Conservation (phyloP, 139 green algal genomes). For the Picochlorum sp. region DNA sequence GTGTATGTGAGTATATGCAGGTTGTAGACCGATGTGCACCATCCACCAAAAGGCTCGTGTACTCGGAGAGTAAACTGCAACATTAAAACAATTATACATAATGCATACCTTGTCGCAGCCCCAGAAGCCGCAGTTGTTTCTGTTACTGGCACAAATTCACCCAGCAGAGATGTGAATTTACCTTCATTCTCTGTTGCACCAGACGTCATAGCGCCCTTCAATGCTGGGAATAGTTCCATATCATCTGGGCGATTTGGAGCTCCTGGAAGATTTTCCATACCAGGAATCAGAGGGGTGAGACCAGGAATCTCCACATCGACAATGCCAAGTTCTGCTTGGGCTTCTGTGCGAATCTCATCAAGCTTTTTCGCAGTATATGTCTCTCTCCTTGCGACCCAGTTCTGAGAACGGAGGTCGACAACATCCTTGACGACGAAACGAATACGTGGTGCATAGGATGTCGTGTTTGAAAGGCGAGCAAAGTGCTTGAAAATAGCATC, state of each 20-base stretch:
- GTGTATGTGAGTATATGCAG: constrained; percentile 17
- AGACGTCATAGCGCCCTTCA: constrained; percentile 26
- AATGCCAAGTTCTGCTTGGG: constrained; percentile 81
- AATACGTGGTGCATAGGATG: constrained; percentile 33
- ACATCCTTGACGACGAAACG: constrained; percentile 60
- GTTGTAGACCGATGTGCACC: constrained; percentile 23
- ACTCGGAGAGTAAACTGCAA: constrained; percentile 13
- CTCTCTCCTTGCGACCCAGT: constrained; percentile 29
- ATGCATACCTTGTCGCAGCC: constrained; percentile 10
- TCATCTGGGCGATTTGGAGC: constrained; percentile 29
- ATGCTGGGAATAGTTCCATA: constrained; percentile 51
- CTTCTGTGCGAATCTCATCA: constrained; percentile 72
- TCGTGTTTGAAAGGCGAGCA: constrained; percentile 27
- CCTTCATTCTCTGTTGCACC: neutral
- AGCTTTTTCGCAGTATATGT: constrained; percentile 70
- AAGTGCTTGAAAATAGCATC: constrained; percentile 38
- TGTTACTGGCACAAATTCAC: constrained; percentile 33
- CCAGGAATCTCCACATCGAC: constrained; percentile 37
- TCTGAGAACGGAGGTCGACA: constrained; percentile 50
- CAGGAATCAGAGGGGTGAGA: constrained; percentile 11
- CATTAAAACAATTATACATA: neutral
- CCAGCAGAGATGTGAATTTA: constrained; percentile 37
- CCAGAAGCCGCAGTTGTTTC: neutral
- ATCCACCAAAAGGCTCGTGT: constrained; percentile 1
- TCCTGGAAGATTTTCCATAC: constrained; percentile 35